These are phyloP conservation scores for Exobasidium cylindrosporum DNA, from an alignment of 1,284 basidiomycete species.

Conservation along the genomic window DNA sequence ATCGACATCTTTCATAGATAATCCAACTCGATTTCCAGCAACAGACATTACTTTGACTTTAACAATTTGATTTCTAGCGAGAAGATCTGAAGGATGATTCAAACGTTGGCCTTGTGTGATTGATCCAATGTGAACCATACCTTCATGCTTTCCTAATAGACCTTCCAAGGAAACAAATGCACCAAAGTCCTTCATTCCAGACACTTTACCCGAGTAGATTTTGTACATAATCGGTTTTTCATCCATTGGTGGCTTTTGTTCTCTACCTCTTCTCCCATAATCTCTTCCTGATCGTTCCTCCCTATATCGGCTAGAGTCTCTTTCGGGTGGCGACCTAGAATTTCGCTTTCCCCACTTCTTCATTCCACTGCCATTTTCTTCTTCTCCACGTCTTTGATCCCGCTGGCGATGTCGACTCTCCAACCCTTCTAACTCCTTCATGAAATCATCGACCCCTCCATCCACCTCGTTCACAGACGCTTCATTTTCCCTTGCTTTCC, in stretches of 20 bases:
- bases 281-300: background rate
- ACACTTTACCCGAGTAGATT: conserved; percentile 84
- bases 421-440: conserved; percentile 7
- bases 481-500: background rate
- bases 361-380: background rate
- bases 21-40: conserved; percentile 72
- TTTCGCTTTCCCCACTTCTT: background rate
- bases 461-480: background rate
- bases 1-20: conserved; percentile 98
- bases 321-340: conserved; percentile 3
- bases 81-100: conserved; percentile 79
- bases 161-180: conserved; percentile 89
- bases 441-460: conserved; percentile 16
- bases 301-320: conserved; percentile 6
- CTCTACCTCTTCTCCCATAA: conserved; percentile 16
- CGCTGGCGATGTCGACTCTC: background rate
- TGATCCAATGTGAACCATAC: conserved; percentile 92
- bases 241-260: conserved; percentile 56
- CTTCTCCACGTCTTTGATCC: background rate
- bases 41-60: conserved; percentile 82
- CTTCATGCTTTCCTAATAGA: conserved; percentile 78
- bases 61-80: conserved; percentile 77
- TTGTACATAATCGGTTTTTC: conserved; percentile 86
- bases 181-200: conserved; percentile 88
- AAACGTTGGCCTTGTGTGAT: conserved; percentile 71